phyloP scores from a whole-genome alignment of 345 rosid genomes.

The Gossypioides kirkii region DNA sequence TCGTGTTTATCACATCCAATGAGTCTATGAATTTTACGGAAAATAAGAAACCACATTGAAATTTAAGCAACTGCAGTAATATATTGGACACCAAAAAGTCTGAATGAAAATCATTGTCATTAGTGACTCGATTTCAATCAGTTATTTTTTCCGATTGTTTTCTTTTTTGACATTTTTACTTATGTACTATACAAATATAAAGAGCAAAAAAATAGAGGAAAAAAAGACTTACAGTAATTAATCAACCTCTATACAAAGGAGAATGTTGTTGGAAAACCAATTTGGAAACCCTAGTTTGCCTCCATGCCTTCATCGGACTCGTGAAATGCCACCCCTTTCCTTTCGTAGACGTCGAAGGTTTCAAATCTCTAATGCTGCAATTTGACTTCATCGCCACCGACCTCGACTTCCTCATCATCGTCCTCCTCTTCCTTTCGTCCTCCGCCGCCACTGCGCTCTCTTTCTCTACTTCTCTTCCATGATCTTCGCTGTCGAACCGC shows the following conservation, averaged over 20 bases:
- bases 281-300: conserved; percentile 55
- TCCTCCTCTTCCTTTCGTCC: conserved; percentile 36
- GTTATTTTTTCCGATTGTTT: too few species aligned
- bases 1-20: too few species aligned
- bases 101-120: too few species aligned
- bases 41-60: too few species aligned
- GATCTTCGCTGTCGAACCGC: conserved; percentile 19
- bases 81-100: too few species aligned
- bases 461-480: conserved; percentile 14
- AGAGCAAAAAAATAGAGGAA: not conserved
- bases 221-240: conserved; percentile 8
- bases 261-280: conserved; percentile 52
- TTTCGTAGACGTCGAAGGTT: conserved; percentile 26
- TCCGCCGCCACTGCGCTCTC: conserved; percentile 20
- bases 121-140: too few species aligned
- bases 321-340: conserved; percentile 70
- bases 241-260: conserved; percentile 75
- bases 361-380: conserved; percentile 25
- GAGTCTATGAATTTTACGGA: too few species aligned
- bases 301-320: conserved; percentile 84
- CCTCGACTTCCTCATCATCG: conserved; percentile 78
- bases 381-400: conserved; percentile 53
- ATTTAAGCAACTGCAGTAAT: too few species aligned
- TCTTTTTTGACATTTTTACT: not conserved
- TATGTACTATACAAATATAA: not conserved